These are phyloP conservation scores for Crotalaria pallida DNA, from an alignment of 306 rosid species.

Conservation along the genomic window DNA sequence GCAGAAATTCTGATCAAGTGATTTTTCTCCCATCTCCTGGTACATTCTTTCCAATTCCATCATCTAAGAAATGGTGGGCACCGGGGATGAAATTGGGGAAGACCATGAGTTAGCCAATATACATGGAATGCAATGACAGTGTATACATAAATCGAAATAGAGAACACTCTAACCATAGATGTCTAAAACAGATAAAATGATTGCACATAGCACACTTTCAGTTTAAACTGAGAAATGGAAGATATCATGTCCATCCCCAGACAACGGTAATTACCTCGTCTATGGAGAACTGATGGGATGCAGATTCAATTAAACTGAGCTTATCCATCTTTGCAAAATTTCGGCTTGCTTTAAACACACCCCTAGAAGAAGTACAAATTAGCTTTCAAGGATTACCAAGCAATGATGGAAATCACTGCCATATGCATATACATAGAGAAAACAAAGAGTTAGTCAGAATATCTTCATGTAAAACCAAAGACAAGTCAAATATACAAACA, in stretches of 20 bases:
- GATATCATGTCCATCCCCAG: neutral
- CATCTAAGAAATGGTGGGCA: constrained; percentile 1
- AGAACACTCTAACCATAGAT: neutral
- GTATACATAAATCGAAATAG: neutral
- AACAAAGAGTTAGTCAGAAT: neutral
- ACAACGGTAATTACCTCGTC: constrained; percentile 27
- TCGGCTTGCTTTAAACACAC: neutral
- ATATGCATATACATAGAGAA: neutral
- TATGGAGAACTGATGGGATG: constrained; percentile 1
- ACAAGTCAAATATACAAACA: neutral
- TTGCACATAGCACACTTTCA: neutral
- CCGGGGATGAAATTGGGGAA: neutral
- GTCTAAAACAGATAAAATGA: neutral
- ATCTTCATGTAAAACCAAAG: neutral
- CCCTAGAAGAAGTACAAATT: neutral
- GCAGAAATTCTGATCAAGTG: constrained; percentile 22
- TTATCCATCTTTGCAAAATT: neutral
- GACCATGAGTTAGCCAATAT: constrained; percentile 12
- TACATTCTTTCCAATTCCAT: constrained; percentile 33
- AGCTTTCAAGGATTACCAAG: neutral
- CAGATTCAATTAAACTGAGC: neutral
- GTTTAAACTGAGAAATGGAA: neutral
- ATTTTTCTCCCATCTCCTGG: constrained; percentile 24
- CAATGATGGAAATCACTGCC: neutral
- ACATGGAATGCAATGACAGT: neutral